Evolutionary conservation across 805 yeast species (phyloP), one percentile per base, ranked within the genome.

Genomic region (Candida multigemmis): DNA sequence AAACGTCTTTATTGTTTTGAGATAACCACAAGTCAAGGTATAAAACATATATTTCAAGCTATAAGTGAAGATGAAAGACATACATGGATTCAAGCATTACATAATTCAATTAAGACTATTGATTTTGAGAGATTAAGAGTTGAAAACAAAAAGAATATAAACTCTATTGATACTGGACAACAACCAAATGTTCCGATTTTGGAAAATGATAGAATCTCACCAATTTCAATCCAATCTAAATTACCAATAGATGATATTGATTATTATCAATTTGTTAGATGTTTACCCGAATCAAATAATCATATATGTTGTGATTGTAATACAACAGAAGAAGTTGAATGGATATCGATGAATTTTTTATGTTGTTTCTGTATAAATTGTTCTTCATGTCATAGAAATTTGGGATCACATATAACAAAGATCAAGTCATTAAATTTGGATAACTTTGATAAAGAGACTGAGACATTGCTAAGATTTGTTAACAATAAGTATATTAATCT

Each of bases 341-440:
- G 96, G 96, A 68, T 89, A 3, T 82, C 95, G 0, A 61, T 84
- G 32, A 86, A 81, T 41, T 51, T 78, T 22, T 52, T 85, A 29
- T 74, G 75, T 16, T 71, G 78, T 3, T 60, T 89, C 14, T 87
- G 97, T 50, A 77, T 84, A 23, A 74, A 77, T 26, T 87, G 97
- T 42, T 76, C 95, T 0, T 86, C 94, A 0, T 75, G 77, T n/a
- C 96, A 87, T 50, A 62, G 96, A 30, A 76, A 84, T 12, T 51
- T 89, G 46, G 96, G 96, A 1, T 66, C 94, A 1, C 86, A 80
- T 37, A 65, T 85, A 4, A 71, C 91, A 5, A 84, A 80, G 45
- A 72, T 87, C 4, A 65, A 83, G 36, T 83, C 94, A 1, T 57
- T 87, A 28, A 77, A 72, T n/a, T 56, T 83, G 23, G 96, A 87